Evolutionary conservation across 306 rosid genomes (phyloP).

Genomic region (Carpinus fangiana): DNA sequence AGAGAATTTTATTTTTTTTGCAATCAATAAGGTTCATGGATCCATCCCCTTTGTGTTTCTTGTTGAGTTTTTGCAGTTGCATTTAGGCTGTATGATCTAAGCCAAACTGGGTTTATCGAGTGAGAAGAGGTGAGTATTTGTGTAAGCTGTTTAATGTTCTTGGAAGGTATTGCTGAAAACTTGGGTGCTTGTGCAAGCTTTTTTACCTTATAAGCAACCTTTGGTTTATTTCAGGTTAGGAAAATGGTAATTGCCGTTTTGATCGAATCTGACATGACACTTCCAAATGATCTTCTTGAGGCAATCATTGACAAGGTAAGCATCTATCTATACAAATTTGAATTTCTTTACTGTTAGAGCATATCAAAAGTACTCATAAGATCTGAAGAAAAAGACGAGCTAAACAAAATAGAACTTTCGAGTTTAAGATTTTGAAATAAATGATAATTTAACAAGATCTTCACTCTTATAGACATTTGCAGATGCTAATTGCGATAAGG

Average conservation of each 20-base stretch:
- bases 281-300: conserved; percentile 76
- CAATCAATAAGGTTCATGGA: conserved; percentile 16
- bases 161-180: not conserved
- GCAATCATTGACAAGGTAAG: conserved; percentile 67
- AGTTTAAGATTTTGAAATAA: no score
- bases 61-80: conserved; percentile 55
- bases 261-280: conserved; percentile 60
- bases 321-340: conserved; percentile 10
- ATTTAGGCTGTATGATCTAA: conserved; percentile 77
- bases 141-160: not conserved
- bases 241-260: conserved; percentile 76
- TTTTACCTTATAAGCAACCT: conserved; percentile 12
- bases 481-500: conserved; percentile 66
- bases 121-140: conserved; percentile 69
- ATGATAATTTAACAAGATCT: not conserved
- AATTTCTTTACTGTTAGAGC: not conserved
- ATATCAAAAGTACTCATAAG: not conserved
- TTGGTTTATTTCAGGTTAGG: conserved; percentile 61
- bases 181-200: not conserved
- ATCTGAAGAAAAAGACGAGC: not conserved
- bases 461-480: conserved; percentile 58
- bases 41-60: conserved; percentile 18
- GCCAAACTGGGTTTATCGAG: conserved; percentile 80
- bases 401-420: no score
- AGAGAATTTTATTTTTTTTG: conserved; percentile 9